Evolutionary conservation across 192 early-diverging fungal species (phyloP), one percentile per base, ranked within the genome.

Genomic region (Pilaira anomala): DNA sequence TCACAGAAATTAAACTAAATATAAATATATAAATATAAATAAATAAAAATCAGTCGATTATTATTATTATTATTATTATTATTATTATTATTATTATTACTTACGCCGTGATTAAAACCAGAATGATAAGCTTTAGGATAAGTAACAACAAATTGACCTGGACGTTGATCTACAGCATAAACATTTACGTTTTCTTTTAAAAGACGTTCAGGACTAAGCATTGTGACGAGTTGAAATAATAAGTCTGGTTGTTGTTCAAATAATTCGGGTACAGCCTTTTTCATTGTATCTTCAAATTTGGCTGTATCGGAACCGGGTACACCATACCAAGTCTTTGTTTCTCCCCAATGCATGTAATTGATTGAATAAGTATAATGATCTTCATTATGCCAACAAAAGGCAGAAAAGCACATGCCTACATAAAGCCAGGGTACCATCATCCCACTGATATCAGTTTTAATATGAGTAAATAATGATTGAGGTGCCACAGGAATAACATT

Each of bases 371-470:
- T 95, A 72, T 90, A 95, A 73, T 97, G 95, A 73, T 98, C 96
- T 75, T 98, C 96, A 45, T 91, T 91, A 66, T 98, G 96, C 96
- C 96, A 98, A 73, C 95, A 97, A 71, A 98, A 98, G 5, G 95
- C 91, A 29, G 89, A 90, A 63, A 97, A 97, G 53, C 83, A 87
- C 93, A 94, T 95, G 14, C 96, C 96, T 3, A 97, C 89, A 60
- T 98, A 98, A 24, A 98, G 77, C 95, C 95, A 98, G 14, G 96
- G 96, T 2, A 93, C 84, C 89, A 93, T 97, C 91, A 98, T 96
- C 7, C 96, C 96, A 11, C 92, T 90, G 25, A 98, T 97, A 67
- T 97, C 93, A 53, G 90, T 88, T 51, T 87, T 86, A 65, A 98
- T 93, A 69, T 94, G 83, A 29, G 85, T 81, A 60, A 98, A 91